phyloP scores from a whole-genome alignment of 179 eudicot species.

The Drosera spatulata region DNA sequence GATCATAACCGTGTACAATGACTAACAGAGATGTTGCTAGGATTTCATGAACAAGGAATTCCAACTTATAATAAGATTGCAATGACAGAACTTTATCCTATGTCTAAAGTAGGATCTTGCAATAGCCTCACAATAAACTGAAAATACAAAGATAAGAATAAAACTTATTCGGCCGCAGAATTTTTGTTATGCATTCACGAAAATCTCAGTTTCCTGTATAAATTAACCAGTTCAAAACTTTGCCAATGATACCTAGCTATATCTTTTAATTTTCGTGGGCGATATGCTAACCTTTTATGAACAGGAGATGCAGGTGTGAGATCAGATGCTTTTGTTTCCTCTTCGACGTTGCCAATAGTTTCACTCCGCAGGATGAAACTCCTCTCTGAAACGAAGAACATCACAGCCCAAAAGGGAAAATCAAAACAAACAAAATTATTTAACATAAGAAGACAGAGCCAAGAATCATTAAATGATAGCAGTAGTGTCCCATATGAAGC shows the following conservation, averaged over 20 bases:
- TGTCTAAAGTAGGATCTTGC: too few relatives aligned
- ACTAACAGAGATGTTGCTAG: too few relatives aligned
- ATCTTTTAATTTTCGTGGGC: not conserved
- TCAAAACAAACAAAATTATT: not conserved
- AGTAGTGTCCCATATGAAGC: not conserved
- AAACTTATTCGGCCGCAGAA: too few relatives aligned
- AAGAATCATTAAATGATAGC: too few relatives aligned
- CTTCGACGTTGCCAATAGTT: constrained; percentile 11
- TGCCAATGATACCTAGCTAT: too few relatives aligned
- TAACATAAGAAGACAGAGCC: not conserved
- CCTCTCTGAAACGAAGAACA: constrained; percentile 19
- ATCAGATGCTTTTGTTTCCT: constrained; percentile 16
- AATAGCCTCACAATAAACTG: too few relatives aligned
- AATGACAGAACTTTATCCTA: too few relatives aligned
- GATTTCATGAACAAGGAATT: too few relatives aligned
- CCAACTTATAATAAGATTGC: too few relatives aligned
- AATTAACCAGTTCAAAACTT: not conserved
- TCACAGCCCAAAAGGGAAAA: constrained; percentile 7
- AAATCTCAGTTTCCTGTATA: not conserved
- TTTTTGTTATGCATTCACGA: not conserved
- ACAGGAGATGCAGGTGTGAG: constrained; percentile 24
- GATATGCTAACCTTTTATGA: constrained; percentile 29
- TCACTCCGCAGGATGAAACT: constrained; percentile 21
- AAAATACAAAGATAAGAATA: too few relatives aligned
- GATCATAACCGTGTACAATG: too few relatives aligned